Evolutionary conservation across 2,329 filamentous ascomycete species (phyloP), one percentile per base, ranked within the genome.

Genomic region (Elsinoe perseae): DNA sequence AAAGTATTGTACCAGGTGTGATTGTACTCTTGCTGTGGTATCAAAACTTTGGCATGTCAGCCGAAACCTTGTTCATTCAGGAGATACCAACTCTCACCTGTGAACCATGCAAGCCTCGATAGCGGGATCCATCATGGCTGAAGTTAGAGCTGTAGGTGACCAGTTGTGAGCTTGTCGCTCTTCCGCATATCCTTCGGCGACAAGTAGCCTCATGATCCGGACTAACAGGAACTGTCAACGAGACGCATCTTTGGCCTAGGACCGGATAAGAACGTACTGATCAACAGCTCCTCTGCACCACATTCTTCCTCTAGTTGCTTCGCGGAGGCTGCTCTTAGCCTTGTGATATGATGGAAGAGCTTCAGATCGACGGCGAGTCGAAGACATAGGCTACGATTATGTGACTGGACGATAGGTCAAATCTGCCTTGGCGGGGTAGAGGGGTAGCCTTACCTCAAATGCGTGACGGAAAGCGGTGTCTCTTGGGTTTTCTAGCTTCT

Each of bases 1-100:
- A 43, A 56, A 56, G 43, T 56, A 56, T 7, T 56, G 28, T 6
- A 21, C 27, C n/a, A 56, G 32, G 20, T 38, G 36, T 9, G 36
- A 34, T 32, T 38, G 43, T 6, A 56, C 43, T n/a, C 42, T 36
- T 10, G 42, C 54, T 16, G 54, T 36, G 2, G 28, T 18, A 21
- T 56, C 54, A 27, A 50, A 56, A 20, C 54, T 56, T 18, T 16
- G 4, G 7, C 5, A n/a, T n/a, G 8, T 44, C 40, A 44, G 21
- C 44, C 14, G 3, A 8, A 30, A n/a, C 20, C 12, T 36, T 36
- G 32, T n/a, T n/a, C n/a, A 36, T 9, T 5, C 12, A 10, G n/a
- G 23, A 30, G 14, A 50, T 25, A 5, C 14, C 6, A 3, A 23
- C 16, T 30, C 25, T 18, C 27, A 50, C 44, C 44, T 32, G 28